A percentile compares a stretch with the other conserved stretches of the same genome.
These are phyloP conservation scores for Podochytrium sp. DNA, from an alignment of 192 early-diverging fungal species.

Conservation along the genomic window DNA sequence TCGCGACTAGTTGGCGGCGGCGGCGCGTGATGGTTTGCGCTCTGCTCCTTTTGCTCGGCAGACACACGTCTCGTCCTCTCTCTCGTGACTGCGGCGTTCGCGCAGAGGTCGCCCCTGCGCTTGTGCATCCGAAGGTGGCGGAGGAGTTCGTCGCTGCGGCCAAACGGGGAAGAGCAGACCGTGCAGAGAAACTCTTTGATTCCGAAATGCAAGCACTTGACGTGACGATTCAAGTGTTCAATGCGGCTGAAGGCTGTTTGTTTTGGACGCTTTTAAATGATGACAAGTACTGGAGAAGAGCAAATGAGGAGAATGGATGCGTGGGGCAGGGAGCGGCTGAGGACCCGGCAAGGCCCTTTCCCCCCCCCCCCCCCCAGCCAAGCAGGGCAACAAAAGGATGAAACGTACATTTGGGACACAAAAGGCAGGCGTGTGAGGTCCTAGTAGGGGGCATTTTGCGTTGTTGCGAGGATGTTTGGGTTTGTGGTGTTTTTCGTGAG, in stretches of 20 bases:
- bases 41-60: too few relatives aligned
- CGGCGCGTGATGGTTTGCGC: too few relatives aligned
- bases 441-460: too few relatives aligned
- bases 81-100: too few relatives aligned
- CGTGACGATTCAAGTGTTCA: background rate
- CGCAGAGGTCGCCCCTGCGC: background rate
- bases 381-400: background rate
- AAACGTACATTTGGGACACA: too few relatives aligned
- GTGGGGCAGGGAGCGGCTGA: background rate
- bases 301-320: background rate
- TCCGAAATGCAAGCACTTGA: background rate
- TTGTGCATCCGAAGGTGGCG: conserved; percentile 10
- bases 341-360: background rate
- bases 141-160: conserved; percentile 1
- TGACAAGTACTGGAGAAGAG: background rate
- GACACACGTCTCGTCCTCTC: too few relatives aligned
- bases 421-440: too few relatives aligned
- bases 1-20: too few relatives aligned
- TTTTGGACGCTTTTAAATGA: too few relatives aligned
- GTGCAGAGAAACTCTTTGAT: background rate
- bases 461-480: too few relatives aligned
- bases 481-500: too few relatives aligned
- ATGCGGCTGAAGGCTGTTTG: background rate
- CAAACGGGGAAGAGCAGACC: background rate
- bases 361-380: background rate